Percentiles rank a stretch among this genome's conserved stretches.
phyloP scores from a whole-genome alignment of 1,284 basidiomycete species.

The Earliella scabrosa region DNA sequence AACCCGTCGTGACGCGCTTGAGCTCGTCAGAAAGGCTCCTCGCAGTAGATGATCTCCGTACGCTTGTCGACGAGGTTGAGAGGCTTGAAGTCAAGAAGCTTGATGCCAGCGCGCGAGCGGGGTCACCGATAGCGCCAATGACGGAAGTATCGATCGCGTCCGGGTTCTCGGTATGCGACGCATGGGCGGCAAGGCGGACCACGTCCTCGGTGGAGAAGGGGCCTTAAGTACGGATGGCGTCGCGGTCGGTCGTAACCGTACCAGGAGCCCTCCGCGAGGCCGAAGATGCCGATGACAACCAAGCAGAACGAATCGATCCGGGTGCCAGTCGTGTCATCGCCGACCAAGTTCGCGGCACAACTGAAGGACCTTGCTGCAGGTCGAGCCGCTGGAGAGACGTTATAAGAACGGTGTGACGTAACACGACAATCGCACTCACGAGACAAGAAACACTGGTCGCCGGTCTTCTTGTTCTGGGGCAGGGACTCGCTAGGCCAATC shows the following conservation, averaged over 20 bases:
- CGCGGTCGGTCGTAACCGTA: slow-evolving; percentile 96
- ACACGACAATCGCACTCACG: slow-evolving; percentile 54
- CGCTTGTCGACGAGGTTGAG: slow-evolving; percentile 99
- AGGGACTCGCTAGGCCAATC: slow-evolving; percentile 96
- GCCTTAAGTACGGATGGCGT: slow-evolving; percentile 91
- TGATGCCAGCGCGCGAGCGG: slow-evolving; percentile 85
- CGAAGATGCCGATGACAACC: slow-evolving; percentile 92
- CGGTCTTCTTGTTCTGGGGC: slow-evolving; percentile 87
- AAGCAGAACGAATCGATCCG: slow-evolving; percentile 97
- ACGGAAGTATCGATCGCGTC: slow-evolving; percentile 95
- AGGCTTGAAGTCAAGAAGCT: slow-evolving; percentile 97
- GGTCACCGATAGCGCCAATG: slow-evolving; percentile 80
- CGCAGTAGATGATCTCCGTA: slow-evolving; percentile 97
- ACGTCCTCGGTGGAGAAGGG: slow-evolving; percentile 90
- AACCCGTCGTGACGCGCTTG: slow-evolving; percentile 99
- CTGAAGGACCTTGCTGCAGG: slow-evolving; percentile 97
- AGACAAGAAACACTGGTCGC: slow-evolving; percentile 98
- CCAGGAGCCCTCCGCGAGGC: slow-evolving; percentile 87
- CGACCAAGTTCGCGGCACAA: slow-evolving; percentile 93
- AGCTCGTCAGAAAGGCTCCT: slow-evolving; percentile 92
- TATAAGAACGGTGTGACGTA: slow-evolving; percentile 15
- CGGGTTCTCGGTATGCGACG: slow-evolving; percentile 98
- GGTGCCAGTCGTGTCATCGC: slow-evolving; percentile 94
- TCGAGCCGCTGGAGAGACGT: slow-evolving; percentile 71
- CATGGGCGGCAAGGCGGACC: slow-evolving; percentile 92